Evolutionary conservation across 2,329 filamentous ascomycete genomes (phyloP).

Genomic region (Exophiala viscosa): DNA sequence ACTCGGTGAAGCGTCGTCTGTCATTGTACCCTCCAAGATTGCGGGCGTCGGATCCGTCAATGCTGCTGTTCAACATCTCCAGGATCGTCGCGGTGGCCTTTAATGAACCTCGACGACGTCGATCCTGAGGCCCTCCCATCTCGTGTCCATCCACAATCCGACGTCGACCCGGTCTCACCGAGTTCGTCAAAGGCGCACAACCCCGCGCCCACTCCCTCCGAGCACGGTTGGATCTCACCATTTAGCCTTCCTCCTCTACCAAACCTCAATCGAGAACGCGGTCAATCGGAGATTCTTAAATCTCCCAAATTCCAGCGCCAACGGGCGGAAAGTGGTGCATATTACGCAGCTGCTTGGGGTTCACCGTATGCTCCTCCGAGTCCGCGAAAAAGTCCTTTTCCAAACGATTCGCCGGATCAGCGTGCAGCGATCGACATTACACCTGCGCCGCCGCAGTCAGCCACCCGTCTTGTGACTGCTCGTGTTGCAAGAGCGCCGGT

Average conservation of each 20-base stretch:
- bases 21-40: slow-evolving; percentile 4
- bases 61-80: slow-evolving; percentile 4
- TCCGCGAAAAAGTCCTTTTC: slow-evolving; percentile 39
- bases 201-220: slow-evolving; percentile 25
- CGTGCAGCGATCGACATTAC: slow-evolving; percentile 44
- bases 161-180: not conserved
- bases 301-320: slow-evolving; percentile 32
- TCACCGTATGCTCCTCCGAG: slow-evolving; percentile 75
- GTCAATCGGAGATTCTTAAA: slow-evolving; percentile 10
- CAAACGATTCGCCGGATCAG: slow-evolving; percentile 32
- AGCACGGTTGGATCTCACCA: slow-evolving; percentile 25
- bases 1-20: slow-evolving; percentile 3
- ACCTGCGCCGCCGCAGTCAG: slow-evolving; percentile 23
- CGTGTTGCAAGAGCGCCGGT: not conserved
- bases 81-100: slow-evolving; percentile 11
- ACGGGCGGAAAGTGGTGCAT: slow-evolving; percentile 48
- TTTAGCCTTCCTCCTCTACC: slow-evolving; percentile 29
- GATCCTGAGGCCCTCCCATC: slow-evolving; percentile 12
- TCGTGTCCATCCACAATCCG: slow-evolving; percentile 1
- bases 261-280: slow-evolving; percentile 19
- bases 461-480: not conserved
- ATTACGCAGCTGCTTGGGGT: slow-evolving; percentile 81
- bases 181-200: slow-evolving; percentile 9
- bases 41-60: slow-evolving; percentile 6
- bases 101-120: slow-evolving; percentile 28